Evolutionary conservation across 495 filamentous ascomycete genomes (phyloP).

Genomic region (Neohortaea acidophila): DNA sequence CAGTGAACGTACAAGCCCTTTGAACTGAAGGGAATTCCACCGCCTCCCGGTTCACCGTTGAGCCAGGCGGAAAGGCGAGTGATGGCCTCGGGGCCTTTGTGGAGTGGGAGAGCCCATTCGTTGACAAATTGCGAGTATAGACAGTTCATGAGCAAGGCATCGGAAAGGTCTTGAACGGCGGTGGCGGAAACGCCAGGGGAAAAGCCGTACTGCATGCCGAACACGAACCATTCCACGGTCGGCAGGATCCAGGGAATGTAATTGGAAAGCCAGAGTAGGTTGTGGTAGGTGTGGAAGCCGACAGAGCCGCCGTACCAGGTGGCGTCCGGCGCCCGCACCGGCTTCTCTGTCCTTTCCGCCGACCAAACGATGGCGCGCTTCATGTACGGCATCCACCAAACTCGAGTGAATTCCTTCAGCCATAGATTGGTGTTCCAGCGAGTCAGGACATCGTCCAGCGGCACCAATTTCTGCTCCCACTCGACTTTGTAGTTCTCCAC

Average conservation of each 20-base stretch:
- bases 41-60: constrained; percentile 38
- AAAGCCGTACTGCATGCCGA: constrained; percentile 92
- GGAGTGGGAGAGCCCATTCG: constrained; percentile 90
- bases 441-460: constrained; percentile 47
- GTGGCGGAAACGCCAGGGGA: constrained; percentile 44
- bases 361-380: constrained; percentile 74
- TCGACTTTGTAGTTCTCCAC: constrained; percentile 60
- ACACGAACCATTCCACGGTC: constrained; percentile 82
- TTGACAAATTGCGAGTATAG: constrained; percentile 94
- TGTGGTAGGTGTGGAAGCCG: constrained; percentile 81
- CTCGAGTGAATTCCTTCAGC: constrained; percentile 75
- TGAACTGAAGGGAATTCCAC: constrained; percentile 59
- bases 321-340: constrained; percentile 31
- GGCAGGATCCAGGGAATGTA: constrained; percentile 70
- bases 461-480: constrained; percentile 68
- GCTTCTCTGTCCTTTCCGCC: constrained; percentile 55
- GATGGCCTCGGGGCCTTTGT: constrained; percentile 78
- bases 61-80: constrained; percentile 73
- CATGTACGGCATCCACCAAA: constrained; percentile 97
- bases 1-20: constrained; percentile 78
- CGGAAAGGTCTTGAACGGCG: constrained; percentile 63
- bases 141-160: constrained; percentile 87
- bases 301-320: constrained; percentile 68
- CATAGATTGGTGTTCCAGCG: constrained; percentile 65
- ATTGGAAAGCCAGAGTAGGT: constrained; percentile 60